Base-by-base conservation (phyloP, 2,329 filamentous ascomycete species). In the Thielaviopsis euricoi region DNA sequence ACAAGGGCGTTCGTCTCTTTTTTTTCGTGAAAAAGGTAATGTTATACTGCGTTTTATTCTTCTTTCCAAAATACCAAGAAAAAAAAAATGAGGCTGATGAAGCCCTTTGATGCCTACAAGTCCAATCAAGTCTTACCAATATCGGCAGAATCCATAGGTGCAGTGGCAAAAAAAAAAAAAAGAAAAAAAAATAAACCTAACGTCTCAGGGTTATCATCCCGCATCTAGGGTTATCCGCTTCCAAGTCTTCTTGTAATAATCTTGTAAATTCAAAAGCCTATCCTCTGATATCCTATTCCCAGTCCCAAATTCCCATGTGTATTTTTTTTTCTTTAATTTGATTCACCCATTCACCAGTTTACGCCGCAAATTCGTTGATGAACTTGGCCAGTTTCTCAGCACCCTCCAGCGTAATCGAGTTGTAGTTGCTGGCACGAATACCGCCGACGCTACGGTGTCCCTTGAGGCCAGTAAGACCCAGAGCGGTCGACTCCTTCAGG, bases 351-450 rank as follows among this genome's bases (percentile, higher is more conserved):
- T 17, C 13, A 17, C 13, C 22, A 21, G 15, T 5, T 57, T 51
- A 61, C 21, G 54, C 29, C 22, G 79, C 78, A 67, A 81, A 83
- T 0, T 69, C 66, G 12, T 71, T 66, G 56, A 89, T 76, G 62
- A 86, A 88, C 26, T 71, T 70, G 52, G 79, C 82, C 52, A 90
- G 74, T 69, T 85, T 85, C 70, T 86, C 74, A 0, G 81, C 83
- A 0, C 80, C 83, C 48, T 80, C 78, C 0, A 85, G 67, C 0
- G 85, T 70, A 49, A 96, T 83, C 1, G 87, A 86, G 71, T 95
- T 96, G 73, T 96, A 97, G 68, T 93, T 95, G 70, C 81, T 86
- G 21, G 85, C 85, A 15, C 91, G 80, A 61, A 96, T 90, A 26
- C 90, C 90, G 17, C 89, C 87, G 1, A 97, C 85, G 60, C 80